These are phyloP conservation scores for Apiospora kogelbergensis DNA, from an alignment of 2,329 filamentous ascomycete species.

Conservation along the genomic window DNA sequence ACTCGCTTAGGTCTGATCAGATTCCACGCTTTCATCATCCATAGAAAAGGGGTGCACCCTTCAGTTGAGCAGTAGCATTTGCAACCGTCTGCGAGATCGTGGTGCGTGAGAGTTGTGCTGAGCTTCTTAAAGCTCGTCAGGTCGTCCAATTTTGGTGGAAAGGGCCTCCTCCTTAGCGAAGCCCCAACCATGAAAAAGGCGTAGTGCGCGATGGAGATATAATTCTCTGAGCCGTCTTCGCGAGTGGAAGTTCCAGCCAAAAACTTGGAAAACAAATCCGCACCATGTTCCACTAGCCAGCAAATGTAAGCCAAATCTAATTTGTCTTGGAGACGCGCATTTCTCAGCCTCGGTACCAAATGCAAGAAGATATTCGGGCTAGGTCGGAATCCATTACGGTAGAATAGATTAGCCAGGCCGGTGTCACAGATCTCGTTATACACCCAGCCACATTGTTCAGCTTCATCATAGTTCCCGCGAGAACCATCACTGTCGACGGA, in stretches of 20 bases:
- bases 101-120: not conserved
- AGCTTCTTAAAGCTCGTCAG: not conserved
- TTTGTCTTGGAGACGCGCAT: no score
- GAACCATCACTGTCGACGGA: not conserved
- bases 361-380: not conserved
- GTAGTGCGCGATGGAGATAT: conserved; percentile 1
- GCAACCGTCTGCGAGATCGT: conserved; percentile 1
- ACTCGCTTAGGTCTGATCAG: not conserved
- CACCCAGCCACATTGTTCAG: not conserved
- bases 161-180: no score
- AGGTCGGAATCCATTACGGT: conserved; percentile 8
- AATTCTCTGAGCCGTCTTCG: not conserved
- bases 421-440: not conserved
- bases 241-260: not conserved
- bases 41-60: conserved; percentile 10
- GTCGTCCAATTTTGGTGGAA: not conserved
- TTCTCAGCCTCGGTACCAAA: no score
- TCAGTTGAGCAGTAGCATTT: conserved; percentile 7
- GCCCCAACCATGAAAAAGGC: not conserved
- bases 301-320: not conserved
- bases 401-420: not conserved
- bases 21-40: not conserved
- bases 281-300: conserved; percentile 10
- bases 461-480: not conserved
- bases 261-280: not conserved